Evolutionary conservation across 148 eudicot species (phyloP).

Genomic region (Vaccinium macrocarpon): DNA sequence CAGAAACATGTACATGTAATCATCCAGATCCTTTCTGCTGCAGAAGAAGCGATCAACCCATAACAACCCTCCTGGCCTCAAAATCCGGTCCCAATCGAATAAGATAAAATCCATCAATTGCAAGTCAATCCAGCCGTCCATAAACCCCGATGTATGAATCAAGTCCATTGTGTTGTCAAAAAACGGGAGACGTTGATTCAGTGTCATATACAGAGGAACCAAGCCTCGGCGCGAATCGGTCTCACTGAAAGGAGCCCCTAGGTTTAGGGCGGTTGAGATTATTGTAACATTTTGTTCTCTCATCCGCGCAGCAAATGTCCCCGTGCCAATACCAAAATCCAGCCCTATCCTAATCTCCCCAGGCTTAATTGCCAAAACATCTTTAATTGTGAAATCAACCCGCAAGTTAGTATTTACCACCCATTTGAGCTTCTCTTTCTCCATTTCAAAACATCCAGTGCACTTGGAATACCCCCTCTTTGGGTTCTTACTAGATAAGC

Average conservation of each 20-base stretch:
- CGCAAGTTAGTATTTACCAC: constrained; percentile 45
- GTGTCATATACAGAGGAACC: constrained; percentile 65
- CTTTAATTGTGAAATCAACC: constrained; percentile 56
- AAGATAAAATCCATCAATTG: constrained; percentile 74
- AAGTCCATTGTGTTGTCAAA: constrained; percentile 90
- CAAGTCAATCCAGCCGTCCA: constrained; percentile 96
- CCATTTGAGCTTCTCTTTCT: constrained; percentile 85
- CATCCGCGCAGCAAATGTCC: constrained; percentile 92
- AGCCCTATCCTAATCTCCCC: constrained; percentile 88
- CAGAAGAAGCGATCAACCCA: constrained; percentile 95
- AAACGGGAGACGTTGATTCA: constrained; percentile 87
- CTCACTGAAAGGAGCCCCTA: constrained; percentile 95
- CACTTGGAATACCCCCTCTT: constrained; percentile 75
- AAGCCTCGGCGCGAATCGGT: constrained; percentile 91
- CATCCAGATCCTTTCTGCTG: constrained; percentile 71
- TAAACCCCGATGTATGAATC: constrained; percentile 74
- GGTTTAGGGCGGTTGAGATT: constrained; percentile 77
- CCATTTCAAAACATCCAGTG: constrained; percentile 84
- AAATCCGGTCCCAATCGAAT: constrained; percentile 88
- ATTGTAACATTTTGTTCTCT: constrained; percentile 73
- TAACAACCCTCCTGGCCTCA: constrained; percentile 93
- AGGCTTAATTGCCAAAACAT: constrained; percentile 68
- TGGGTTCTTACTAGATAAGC: constrained; percentile 79
- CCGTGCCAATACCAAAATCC: constrained; percentile 87
- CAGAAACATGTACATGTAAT: constrained; percentile 95